Evolutionary conservation across 306 rosid species (phyloP).

Genomic region (Trichosanthes truncata): DNA sequence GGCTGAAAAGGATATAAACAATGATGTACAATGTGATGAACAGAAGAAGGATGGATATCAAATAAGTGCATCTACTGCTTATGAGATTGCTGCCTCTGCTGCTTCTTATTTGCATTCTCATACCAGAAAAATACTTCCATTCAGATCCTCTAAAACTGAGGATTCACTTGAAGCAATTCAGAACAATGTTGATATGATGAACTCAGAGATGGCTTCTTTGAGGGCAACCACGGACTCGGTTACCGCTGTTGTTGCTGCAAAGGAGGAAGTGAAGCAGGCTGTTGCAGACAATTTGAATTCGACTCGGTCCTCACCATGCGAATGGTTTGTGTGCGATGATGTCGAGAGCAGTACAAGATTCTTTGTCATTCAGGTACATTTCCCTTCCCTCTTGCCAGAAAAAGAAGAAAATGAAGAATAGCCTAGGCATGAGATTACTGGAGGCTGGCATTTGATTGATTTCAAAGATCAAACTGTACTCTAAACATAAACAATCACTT

Average conservation of each 20-base stretch:
- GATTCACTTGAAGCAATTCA: slow-evolving; percentile 22
- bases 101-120: slow-evolving; percentile 75
- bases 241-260: slow-evolving; percentile 91
- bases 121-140: slow-evolving; percentile 64
- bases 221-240: slow-evolving; percentile 88
- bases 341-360: slow-evolving; percentile 55
- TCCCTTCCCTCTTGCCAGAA: neutral
- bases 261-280: slow-evolving; percentile 97
- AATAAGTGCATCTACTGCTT: slow-evolving; percentile 60
- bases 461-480: neutral
- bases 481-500: neutral
- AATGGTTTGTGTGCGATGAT: slow-evolving; percentile 86
- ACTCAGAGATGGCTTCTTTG: slow-evolving; percentile 63
- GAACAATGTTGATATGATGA: slow-evolving; percentile 23
- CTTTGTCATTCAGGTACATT: slow-evolving; percentile 71
- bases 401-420: neutral
- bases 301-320: slow-evolving; percentile 69
- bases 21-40: slow-evolving; percentile 24
- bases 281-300: slow-evolving; percentile 88
- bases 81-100: slow-evolving; percentile 80
- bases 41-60: slow-evolving; percentile 26
- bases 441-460: neutral
- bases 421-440: neutral
- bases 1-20: slow-evolving; percentile 21
- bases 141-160: slow-evolving; percentile 45